These are phyloP conservation scores for Piloderma croceum DNA, from an alignment of 768 basidiomycete genomes.

Conservation along the genomic window DNA sequence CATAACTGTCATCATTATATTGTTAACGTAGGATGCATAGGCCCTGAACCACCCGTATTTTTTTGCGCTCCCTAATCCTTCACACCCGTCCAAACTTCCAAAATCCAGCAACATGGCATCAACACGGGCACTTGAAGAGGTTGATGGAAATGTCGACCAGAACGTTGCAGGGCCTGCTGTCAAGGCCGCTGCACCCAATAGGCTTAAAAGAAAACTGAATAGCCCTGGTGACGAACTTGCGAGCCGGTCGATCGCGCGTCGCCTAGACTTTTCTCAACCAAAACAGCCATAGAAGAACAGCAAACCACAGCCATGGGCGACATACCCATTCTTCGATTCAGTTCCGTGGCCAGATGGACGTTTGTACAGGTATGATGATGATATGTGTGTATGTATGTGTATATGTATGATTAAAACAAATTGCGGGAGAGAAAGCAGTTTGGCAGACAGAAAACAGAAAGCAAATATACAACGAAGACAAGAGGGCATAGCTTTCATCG, in stretches of 20 bases:
- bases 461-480: background rate
- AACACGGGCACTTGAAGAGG: slow-evolving; percentile 63
- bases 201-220: slow-evolving; percentile 65
- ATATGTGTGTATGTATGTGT: slow-evolving; percentile 1
- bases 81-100: slow-evolving; percentile 84
- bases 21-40: slow-evolving; percentile 32
- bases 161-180: slow-evolving; percentile 44
- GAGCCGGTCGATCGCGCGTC: slow-evolving; percentile 57
- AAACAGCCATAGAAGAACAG: slow-evolving; percentile 33
- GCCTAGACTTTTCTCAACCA: slow-evolving; percentile 63
- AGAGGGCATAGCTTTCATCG: background rate
- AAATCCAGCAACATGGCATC: slow-evolving; percentile 50
- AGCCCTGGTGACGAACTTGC: slow-evolving; percentile 48
- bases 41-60: slow-evolving; percentile 88
- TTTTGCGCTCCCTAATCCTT: slow-evolving; percentile 77
- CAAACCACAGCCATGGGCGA: too few relatives aligned
- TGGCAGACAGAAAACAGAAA: background rate
- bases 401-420: background rate
- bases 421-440: background rate
- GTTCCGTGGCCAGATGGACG: too few relatives aligned
- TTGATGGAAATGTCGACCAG: slow-evolving; percentile 67
- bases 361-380: slow-evolving; percentile 6
- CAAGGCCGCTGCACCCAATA: slow-evolving; percentile 47
- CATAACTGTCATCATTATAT: slow-evolving; percentile 2
- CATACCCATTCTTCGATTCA: too few relatives aligned